Evolutionary conservation across 306 rosid genomes (phyloP), one percentile per base, ranked within the genome.

Genomic region (Oxytropis ochrocephala): DNA sequence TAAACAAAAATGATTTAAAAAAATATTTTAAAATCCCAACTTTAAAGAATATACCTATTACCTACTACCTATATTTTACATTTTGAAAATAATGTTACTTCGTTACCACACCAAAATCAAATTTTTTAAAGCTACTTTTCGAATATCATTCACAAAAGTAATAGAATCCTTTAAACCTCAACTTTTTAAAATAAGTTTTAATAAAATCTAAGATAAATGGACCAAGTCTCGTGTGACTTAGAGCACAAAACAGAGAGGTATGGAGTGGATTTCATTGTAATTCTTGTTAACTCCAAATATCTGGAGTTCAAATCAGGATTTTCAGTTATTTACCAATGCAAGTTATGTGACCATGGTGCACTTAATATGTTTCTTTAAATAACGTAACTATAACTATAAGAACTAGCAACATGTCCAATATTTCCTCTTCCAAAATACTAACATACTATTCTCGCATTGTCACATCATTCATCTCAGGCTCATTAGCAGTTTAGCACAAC

Each of bases 371-470:
- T 2, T 11, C 35, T 44, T 30, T 11, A 30, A 30, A 21, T 18
- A 1, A 24, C 11, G 2, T 21, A 24, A 68, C 17, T n/a, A n/a
- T n/a, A n/a, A 1, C 14, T 16, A 4, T 8, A 43, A 52, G n/a
- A 8, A n/a, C 42, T 32, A n/a, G 54, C 7, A 46, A 69, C 50
- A 51, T 51, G 65, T 51, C 21, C 21, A 44, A 42, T 53, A 10
- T 13, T 69, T 72, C 32, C 67, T 50, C 54, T 67, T 21, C 32
- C 63, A 24, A 10, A 61, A 16, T 69, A 58, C 51, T 32, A 14
- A 53, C 58, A 60, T 46, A 55, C 67, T 72, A 59, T 64, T 77
- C 75, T 65, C 35, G 63, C 67, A 59, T 51, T 32, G 63, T 14
- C 18, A 47, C 54, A 44, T 18, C 68, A 43, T 49, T 64, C 61